These are phyloP conservation scores for Berkeleyomyces rouxiae DNA, from an alignment of 2,329 filamentous ascomycete genomes.

Conservation along the genomic window DNA sequence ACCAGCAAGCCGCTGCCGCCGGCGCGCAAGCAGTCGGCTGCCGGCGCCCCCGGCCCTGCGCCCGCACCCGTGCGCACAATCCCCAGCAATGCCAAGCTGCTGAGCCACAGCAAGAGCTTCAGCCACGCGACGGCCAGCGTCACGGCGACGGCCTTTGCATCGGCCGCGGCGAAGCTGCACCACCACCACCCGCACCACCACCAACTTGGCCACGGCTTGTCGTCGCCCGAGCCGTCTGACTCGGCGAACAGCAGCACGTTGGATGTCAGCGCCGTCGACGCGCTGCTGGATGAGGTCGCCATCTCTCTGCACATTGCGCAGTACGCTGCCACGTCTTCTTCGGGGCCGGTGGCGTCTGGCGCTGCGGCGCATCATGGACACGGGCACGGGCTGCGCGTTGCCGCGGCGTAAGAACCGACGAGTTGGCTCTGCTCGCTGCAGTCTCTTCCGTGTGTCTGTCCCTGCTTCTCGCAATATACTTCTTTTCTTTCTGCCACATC, in stretches of 20 bases:
- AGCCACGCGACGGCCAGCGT: neutral
- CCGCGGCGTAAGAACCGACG: neutral
- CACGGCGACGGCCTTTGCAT: neutral
- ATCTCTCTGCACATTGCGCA: conserved; percentile 10
- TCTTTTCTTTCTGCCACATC: neutral
- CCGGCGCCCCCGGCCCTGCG: neutral
- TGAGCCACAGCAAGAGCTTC: conserved; percentile 1
- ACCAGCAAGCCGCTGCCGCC: neutral
- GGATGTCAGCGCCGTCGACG: conserved; percentile 4
- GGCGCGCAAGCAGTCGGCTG: neutral
- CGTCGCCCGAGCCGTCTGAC: neutral
- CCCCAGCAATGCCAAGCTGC: neutral
- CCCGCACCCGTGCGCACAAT: too few relatives aligned
- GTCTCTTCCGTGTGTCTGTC: neutral
- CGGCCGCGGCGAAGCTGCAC: neutral
- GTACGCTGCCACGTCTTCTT: neutral
- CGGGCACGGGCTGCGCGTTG: neutral
- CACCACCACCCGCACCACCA: neutral
- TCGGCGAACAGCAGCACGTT: neutral
- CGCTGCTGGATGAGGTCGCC: conserved; percentile 10
- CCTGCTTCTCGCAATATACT: neutral
- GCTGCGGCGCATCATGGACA: neutral
- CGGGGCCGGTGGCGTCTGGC: neutral
- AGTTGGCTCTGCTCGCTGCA: neutral
- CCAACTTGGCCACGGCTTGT: neutral